These are phyloP conservation scores for Panicum hallii DNA, from an alignment of 202 grass and related monocot species.

Conservation along the genomic window DNA sequence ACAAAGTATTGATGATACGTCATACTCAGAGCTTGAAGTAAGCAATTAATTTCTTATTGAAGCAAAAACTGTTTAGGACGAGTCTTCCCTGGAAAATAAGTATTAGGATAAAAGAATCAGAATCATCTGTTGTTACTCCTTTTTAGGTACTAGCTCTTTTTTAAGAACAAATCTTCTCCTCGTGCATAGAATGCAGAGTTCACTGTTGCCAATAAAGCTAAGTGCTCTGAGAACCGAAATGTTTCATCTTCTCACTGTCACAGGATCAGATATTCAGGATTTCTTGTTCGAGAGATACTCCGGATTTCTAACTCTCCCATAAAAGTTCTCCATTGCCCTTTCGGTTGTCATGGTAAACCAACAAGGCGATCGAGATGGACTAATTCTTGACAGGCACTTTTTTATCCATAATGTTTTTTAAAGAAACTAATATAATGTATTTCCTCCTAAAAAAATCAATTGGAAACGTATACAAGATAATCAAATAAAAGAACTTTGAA, in stretches of 20 bases:
- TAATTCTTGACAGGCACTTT: background rate
- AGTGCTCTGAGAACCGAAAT: background rate
- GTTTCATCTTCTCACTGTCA: background rate
- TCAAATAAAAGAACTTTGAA: slow-evolving; percentile 2
- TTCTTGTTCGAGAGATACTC: background rate
- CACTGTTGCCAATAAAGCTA: background rate
- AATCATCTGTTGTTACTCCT: background rate
- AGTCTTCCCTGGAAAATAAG: background rate
- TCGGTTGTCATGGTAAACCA: background rate
- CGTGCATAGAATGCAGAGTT: background rate
- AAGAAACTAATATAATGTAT: background rate
- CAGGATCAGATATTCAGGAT: slow-evolving; percentile 12
- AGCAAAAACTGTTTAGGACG: slow-evolving; percentile 5
- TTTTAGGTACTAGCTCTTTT: background rate
- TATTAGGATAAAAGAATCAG: slow-evolving; percentile 13
- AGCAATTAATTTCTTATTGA: slow-evolving; percentile 43
- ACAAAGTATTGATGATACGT: slow-evolving; percentile 78
- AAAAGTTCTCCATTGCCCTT: background rate
- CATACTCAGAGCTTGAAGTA: slow-evolving; percentile 97
- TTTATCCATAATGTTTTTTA: slow-evolving; percentile 5
- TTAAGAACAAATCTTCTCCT: background rate
- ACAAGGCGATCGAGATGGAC: background rate
- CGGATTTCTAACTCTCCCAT: background rate
- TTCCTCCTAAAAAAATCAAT: background rate
- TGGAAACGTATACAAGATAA: slow-evolving; percentile 13